Evolutionary conservation across 2,329 filamentous ascomycete species (phyloP).

Genomic region (Incumbomyces lentus): DNA sequence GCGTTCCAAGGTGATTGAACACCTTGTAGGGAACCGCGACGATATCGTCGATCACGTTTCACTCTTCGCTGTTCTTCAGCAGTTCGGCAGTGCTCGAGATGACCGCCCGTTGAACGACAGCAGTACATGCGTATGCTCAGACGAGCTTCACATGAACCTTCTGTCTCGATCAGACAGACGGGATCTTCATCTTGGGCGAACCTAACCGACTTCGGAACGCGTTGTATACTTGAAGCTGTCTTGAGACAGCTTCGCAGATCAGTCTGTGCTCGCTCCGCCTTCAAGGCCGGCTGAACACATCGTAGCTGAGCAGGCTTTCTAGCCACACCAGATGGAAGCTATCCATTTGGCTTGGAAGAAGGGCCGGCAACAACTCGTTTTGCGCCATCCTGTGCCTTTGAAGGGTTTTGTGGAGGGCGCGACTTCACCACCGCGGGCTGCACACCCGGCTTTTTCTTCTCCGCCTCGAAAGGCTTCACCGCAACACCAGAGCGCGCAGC

Average conservation of each 20-base stretch:
- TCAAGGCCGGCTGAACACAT: not conserved
- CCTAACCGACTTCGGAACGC: not conserved
- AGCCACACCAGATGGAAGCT: not conserved
- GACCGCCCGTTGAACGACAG: not conserved
- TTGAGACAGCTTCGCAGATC: not conserved
- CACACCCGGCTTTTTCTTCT: not conserved
- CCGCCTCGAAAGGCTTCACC: not conserved
- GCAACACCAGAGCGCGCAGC: not conserved
- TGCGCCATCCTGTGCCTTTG: not conserved
- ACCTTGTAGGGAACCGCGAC: too few species aligned
- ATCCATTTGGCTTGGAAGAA: not conserved
- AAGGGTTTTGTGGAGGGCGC: not conserved
- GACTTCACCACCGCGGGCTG: not conserved
- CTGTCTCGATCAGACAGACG: not conserved
- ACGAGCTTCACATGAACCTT: not conserved
- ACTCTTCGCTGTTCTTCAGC: not conserved
- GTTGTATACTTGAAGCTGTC: not conserved
- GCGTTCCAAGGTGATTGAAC: too few species aligned
- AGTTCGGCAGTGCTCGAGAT: too few species aligned
- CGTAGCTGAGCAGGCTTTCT: not conserved
- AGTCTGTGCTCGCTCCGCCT: not conserved
- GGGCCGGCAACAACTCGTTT: not conserved
- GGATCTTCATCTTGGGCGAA: not conserved
- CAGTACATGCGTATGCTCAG: not conserved
- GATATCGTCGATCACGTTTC: not conserved